Percentiles rank a stretch among this genome's conserved stretches.
These are phyloP conservation scores for Chimonanthus praecox DNA, from an alignment of 164 flowering plant species.

Conservation along the genomic window DNA sequence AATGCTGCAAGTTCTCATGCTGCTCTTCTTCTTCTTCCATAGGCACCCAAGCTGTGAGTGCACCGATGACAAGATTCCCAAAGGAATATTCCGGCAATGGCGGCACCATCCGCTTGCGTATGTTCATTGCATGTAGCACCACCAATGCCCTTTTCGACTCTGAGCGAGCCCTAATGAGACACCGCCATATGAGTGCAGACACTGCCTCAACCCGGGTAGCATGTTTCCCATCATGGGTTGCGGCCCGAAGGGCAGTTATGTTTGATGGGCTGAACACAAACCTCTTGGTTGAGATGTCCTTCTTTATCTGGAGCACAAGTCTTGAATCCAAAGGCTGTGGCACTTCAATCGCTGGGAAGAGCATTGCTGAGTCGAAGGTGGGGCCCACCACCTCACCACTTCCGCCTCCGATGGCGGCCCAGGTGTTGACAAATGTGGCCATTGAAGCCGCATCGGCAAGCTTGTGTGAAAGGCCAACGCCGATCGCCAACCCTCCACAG, in stretches of 20 bases:
- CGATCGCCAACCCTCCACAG: background rate
- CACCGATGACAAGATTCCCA: conserved; percentile 19
- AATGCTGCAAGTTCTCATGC: background rate
- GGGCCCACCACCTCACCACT: background rate
- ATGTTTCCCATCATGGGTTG: conserved; percentile 1
- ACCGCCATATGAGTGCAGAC: conserved; percentile 47
- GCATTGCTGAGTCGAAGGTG: background rate
- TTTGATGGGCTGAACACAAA: conserved; percentile 35
- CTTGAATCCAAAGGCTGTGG: background rate
- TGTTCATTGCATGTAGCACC: conserved; percentile 22
- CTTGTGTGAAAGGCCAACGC: background rate
- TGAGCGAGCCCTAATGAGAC: conserved; percentile 9
- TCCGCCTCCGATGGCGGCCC: background rate
- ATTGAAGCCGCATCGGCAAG: background rate
- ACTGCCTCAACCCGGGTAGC: conserved; percentile 46
- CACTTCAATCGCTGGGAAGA: background rate
- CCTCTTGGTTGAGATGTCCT: conserved; percentile 32
- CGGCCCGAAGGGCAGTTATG: conserved; percentile 24
- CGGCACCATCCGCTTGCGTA: conserved; percentile 21
- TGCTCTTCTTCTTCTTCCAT: background rate
- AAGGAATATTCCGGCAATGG: conserved; percentile 19
- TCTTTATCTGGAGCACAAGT: background rate
- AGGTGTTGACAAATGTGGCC: background rate
- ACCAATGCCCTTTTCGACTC: background rate
- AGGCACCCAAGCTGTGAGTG: background rate